These are phyloP conservation scores for Exidia glandulosa DNA, from an alignment of 768 basidiomycete genomes.

Conservation along the genomic window DNA sequence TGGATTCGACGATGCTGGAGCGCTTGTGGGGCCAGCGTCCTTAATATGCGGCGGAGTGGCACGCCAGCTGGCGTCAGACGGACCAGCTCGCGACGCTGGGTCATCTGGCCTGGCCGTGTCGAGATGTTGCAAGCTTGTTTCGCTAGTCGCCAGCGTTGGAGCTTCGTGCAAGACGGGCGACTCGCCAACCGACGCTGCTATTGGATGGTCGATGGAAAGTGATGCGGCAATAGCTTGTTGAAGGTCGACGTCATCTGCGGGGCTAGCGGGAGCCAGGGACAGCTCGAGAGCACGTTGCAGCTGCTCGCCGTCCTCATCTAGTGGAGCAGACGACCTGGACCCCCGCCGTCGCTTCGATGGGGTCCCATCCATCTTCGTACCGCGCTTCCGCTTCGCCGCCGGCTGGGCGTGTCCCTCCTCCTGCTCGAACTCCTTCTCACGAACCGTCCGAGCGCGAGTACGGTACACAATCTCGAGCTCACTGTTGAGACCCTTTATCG, in stretches of 20 bases:
- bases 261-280: background rate
- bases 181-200: too few relatives aligned
- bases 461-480: background rate
- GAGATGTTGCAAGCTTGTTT: too few relatives aligned
- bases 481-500: conserved; percentile 6
- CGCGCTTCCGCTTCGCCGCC: background rate
- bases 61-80: too few relatives aligned
- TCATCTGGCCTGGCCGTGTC: too few relatives aligned
- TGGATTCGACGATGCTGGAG: too few relatives aligned
- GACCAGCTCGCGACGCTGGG: too few relatives aligned
- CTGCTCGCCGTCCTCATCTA: background rate
- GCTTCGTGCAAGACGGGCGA: too few relatives aligned
- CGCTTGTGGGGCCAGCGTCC: too few relatives aligned
- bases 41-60: too few relatives aligned
- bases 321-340: background rate
- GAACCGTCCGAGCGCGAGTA: background rate
- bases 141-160: too few relatives aligned
- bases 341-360: background rate
- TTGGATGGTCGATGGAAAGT: too few relatives aligned
- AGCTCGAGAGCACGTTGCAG: background rate
- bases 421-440: background rate
- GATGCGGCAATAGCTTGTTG: background rate
- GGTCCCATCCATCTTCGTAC: background rate
- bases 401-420: background rate
- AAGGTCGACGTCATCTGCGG: background rate